Conservation (phyloP, 2,329 filamentous ascomycete species). For the Ophiostoma fasciatum region DNA sequence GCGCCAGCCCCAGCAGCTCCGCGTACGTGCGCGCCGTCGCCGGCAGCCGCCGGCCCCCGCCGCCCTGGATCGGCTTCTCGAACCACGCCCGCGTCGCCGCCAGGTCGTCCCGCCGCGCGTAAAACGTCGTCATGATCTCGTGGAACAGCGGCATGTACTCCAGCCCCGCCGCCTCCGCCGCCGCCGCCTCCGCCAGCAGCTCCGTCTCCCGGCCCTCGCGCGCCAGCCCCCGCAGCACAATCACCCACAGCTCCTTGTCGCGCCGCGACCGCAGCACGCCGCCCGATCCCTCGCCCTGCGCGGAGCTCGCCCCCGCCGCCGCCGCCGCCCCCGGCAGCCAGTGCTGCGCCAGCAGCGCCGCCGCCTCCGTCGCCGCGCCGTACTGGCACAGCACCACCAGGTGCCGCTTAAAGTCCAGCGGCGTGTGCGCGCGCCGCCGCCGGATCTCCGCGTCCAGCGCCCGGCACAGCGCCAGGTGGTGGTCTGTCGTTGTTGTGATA, state of each 20-base stretch:
- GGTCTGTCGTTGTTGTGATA: conserved; percentile 8
- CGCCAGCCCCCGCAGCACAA: conserved; percentile 46
- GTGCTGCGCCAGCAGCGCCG: conserved; percentile 25
- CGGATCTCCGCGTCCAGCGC: conserved; percentile 26
- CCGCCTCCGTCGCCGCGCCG: conserved; percentile 39
- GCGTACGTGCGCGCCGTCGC: conserved; percentile 33
- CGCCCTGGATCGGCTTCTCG: conserved; percentile 30
- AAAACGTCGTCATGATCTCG: conserved; percentile 45
- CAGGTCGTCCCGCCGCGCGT: conserved; percentile 40
- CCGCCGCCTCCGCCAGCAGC: conserved; percentile 32
- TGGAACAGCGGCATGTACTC: conserved; percentile 32
- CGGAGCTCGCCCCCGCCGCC: not conserved
- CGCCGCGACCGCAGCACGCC: conserved; percentile 12
- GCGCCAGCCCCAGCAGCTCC: conserved; percentile 45
- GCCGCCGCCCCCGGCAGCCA: conserved; percentile 14
- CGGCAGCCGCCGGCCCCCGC: conserved; percentile 16
- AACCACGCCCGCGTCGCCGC: conserved; percentile 56
- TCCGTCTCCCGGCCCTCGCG: conserved; percentile 42
- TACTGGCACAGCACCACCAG: conserved; percentile 37
- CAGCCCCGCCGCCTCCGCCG: conserved; percentile 26
- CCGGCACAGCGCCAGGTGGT: conserved; percentile 33
- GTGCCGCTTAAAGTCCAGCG: conserved; percentile 25
- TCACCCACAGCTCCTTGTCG: conserved; percentile 27
- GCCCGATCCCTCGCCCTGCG: no score
- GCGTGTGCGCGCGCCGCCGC: conserved; percentile 11